These are phyloP conservation scores for Arthrobotrys entomopaga DNA, from an alignment of 2,329 filamentous ascomycete species.

Conservation along the genomic window DNA sequence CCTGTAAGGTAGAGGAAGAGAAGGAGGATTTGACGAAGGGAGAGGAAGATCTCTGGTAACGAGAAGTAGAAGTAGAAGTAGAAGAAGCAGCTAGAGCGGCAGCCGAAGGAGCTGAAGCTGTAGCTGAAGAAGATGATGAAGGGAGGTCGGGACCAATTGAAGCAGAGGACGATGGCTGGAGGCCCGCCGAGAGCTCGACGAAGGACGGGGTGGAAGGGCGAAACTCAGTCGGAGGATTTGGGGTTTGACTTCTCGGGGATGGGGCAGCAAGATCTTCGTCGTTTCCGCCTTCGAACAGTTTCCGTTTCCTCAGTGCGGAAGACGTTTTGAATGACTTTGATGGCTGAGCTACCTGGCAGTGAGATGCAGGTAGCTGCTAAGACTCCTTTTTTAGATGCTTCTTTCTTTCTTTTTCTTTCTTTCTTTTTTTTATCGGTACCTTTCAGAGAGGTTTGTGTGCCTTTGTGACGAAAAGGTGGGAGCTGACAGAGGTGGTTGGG, in stretches of 20 bases:
- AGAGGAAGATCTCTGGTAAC: conserved; percentile 35
- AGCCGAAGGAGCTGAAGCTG: conserved; percentile 1
- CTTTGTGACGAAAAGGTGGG: conserved; percentile 3
- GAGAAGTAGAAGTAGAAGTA: not conserved
- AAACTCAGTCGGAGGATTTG: conserved; percentile 56
- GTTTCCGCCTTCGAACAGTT: conserved; percentile 53
- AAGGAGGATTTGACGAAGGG: conserved; percentile 30
- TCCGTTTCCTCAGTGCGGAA: conserved; percentile 55
- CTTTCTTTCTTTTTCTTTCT: conserved; percentile 15
- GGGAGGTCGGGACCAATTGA: conserved; percentile 30
- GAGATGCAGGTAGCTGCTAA: conserved; percentile 51
- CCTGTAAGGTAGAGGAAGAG: conserved; percentile 23
- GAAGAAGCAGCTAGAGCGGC: conserved; percentile 3
- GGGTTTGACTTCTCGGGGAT: conserved; percentile 53
- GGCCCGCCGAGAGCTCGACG: conserved; percentile 46
- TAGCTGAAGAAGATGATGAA: conserved; percentile 7
- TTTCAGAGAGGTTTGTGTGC: not conserved
- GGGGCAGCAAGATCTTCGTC: conserved; percentile 41
- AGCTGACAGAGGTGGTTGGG: not conserved
- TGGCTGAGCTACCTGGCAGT: conserved; percentile 44
- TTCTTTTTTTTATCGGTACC: not conserved
- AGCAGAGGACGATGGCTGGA: conserved; percentile 7
- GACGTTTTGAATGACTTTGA: conserved; percentile 50
- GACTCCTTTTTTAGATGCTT: conserved; percentile 2
- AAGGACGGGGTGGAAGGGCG: conserved; percentile 34